Percentiles rank a stretch among this genome's conserved stretches.
Evolutionary conservation across 2,329 filamentous ascomycete species (phyloP).

Genomic region (Arthrobotrys iridis): DNA sequence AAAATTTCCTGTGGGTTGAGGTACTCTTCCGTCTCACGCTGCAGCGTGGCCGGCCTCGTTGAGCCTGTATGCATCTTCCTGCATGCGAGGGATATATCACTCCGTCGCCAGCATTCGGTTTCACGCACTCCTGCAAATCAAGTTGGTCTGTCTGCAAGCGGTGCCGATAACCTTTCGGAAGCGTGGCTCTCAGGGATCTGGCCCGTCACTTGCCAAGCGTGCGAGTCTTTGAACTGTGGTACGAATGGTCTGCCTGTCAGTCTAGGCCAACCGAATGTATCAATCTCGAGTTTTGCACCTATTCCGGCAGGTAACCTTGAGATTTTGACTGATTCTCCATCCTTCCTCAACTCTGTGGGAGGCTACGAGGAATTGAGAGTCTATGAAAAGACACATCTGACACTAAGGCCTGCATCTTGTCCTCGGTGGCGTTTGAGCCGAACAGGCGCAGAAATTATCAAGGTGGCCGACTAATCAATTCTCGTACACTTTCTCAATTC

Average conservation of each 20-base stretch:
- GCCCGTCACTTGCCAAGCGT: constrained; percentile 34
- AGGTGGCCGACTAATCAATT: constrained; percentile 43
- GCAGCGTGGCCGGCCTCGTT: constrained; percentile 9
- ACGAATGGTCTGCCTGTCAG: constrained; percentile 35
- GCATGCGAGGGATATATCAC: constrained; percentile 21
- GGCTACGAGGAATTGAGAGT: constrained; percentile 20
- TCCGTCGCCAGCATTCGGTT: constrained; percentile 10
- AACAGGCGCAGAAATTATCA: constrained; percentile 46
- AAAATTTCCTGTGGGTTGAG: not conserved
- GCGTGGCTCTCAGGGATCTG: constrained; percentile 44
- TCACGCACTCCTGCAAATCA: not conserved
- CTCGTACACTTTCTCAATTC: constrained; percentile 40
- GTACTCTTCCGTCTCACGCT: constrained; percentile 14
- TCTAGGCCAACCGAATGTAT: constrained; percentile 39
- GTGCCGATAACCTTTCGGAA: constrained; percentile 44
- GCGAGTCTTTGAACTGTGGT: constrained; percentile 35
- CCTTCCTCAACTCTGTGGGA: constrained; percentile 11
- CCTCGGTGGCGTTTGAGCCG: constrained; percentile 45
- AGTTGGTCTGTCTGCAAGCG: constrained; percentile 21
- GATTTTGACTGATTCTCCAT: constrained; percentile 25
- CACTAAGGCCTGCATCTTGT: constrained; percentile 35
- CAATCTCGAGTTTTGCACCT: constrained; percentile 49
- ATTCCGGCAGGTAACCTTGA: constrained; percentile 51
- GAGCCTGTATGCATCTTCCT: constrained; percentile 2
- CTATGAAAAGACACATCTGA: constrained; percentile 53